These are phyloP conservation scores for Biancaea sappan DNA, from an alignment of 306 rosid species.

Conservation along the genomic window DNA sequence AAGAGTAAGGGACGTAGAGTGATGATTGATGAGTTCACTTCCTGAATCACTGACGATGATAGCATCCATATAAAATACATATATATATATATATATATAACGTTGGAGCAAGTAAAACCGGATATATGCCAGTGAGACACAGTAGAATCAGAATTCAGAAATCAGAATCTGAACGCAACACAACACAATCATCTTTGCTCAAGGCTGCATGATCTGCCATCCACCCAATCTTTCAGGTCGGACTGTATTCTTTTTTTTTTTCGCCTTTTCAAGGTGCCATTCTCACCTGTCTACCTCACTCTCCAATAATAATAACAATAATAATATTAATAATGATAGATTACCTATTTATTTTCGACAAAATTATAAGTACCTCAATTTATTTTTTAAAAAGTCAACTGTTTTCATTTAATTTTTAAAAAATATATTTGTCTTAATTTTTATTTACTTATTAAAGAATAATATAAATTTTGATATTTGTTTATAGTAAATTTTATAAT, in stretches of 20 bases:
- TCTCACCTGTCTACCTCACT: constrained; percentile 26
- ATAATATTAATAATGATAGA: too few species aligned
- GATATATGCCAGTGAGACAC: constrained; percentile 46
- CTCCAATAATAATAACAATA: too few species aligned
- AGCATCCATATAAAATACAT: too few species aligned
- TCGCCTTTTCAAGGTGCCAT: constrained; percentile 43
- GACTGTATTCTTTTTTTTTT: neutral
- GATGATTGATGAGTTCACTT: constrained; percentile 1
- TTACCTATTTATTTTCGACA: too few species aligned
- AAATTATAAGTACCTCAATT: too few species aligned
- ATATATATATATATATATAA: too few species aligned
- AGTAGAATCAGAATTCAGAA: constrained; percentile 25
- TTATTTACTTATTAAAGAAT: too few species aligned
- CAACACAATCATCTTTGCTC: constrained; percentile 24
- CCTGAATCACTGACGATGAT: neutral
- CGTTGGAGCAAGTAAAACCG: constrained; percentile 7
- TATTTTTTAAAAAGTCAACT: neutral
- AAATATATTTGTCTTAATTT: too few species aligned
- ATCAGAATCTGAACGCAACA: constrained; percentile 28
- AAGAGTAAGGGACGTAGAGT: neutral
- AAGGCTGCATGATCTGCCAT: constrained; percentile 34
- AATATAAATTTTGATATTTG: too few species aligned
- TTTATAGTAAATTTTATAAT: too few species aligned
- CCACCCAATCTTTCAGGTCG: constrained; percentile 26
- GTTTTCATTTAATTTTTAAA: too few species aligned